Percentiles rank a stretch among this genome's conserved stretches.
These are phyloP conservation scores for Penicillium glabrum DNA, from an alignment of 2,329 filamentous ascomycete genomes.

Conservation along the genomic window DNA sequence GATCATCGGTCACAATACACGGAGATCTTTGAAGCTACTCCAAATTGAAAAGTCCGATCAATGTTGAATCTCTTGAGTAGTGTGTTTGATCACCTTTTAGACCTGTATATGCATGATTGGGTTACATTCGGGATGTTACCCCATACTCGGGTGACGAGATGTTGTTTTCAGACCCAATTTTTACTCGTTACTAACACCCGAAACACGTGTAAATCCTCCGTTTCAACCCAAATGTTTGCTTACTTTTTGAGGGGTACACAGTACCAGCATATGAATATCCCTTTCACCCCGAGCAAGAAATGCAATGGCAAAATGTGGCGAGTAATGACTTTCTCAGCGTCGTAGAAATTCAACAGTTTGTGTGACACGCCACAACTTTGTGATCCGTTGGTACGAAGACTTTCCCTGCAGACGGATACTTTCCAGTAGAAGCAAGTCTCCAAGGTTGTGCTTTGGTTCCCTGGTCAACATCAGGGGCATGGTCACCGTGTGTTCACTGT, in stretches of 20 bases:
- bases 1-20: neutral
- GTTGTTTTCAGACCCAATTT: neutral
- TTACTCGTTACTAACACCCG: neutral
- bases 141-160: constrained; percentile 9
- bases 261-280: neutral
- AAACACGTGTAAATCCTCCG: neutral
- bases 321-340: neutral
- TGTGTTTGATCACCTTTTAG: neutral
- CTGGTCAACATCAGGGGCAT: neutral
- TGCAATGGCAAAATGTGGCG: neutral
- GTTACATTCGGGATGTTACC: constrained; percentile 24
- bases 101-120: neutral
- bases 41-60: neutral
- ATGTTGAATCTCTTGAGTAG: neutral
- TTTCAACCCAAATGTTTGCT: neutral
- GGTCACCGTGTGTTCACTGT: too few relatives aligned
- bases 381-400: neutral
- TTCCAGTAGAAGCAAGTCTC: neutral
- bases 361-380: neutral
- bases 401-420: too few relatives aligned
- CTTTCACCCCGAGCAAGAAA: neutral
- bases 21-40: neutral
- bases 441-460: neutral
- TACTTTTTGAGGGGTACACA: too few relatives aligned
- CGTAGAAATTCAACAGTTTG: neutral